Conservation (phyloP, 1,284 basidiomycete species). For the Vanrija sp. region DNA sequence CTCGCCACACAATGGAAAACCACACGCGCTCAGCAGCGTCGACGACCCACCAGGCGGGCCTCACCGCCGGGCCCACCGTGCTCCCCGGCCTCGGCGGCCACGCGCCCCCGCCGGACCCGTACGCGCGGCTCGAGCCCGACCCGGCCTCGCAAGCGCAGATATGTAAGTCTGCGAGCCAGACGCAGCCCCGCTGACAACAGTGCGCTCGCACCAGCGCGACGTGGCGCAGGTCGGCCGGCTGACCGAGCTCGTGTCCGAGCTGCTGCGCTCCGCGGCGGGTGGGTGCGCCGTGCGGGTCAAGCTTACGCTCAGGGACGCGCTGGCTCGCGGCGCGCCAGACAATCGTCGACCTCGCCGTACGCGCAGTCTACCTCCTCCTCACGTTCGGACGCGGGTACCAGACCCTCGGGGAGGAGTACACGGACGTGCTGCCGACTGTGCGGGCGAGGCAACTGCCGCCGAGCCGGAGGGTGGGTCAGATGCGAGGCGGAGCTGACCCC, state of each 20-base stretch:
- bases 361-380: conserved; percentile 68
- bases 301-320: conserved; percentile 63
- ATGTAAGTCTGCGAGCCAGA: conserved; percentile 65
- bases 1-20: not conserved
- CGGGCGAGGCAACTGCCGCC: conserved; percentile 22
- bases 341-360: conserved; percentile 68
- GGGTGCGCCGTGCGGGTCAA: conserved; percentile 24
- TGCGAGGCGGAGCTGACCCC: not conserved
- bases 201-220: conserved; percentile 81
- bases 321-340: conserved; percentile 78
- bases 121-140: conserved; percentile 27
- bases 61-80: not conserved
- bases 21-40: conserved; percentile 10
- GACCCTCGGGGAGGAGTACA: conserved; percentile 87
- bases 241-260: conserved; percentile 69
- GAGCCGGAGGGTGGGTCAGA: conserved; percentile 19
- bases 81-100: not conserved
- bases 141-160: conserved; percentile 67
- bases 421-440: conserved; percentile 73
- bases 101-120: conserved; percentile 12
- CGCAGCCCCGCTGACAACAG: conserved; percentile 75
- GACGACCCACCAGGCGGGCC: not conserved
- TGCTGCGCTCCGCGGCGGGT: conserved; percentile 75
- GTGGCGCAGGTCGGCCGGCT: conserved; percentile 69
- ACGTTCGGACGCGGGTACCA: conserved; percentile 76